Base-by-base conservation (phyloP, 2,329 filamentous ascomycete species). In the Dryadomyces quercivorus region DNA sequence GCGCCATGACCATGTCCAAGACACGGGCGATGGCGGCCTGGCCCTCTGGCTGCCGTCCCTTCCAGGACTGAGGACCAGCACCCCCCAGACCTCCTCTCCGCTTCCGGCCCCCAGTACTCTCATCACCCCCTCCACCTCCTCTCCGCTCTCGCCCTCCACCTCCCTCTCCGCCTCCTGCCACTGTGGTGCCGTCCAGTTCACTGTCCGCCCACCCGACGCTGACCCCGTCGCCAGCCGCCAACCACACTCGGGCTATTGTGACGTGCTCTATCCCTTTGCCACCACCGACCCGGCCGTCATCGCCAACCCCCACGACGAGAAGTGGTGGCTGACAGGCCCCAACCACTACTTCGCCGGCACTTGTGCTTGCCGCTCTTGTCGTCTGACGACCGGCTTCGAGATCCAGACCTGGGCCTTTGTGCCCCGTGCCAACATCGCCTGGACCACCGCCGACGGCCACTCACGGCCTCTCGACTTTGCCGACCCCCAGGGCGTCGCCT, bases 381-480 rank as follows among this genome's bases (percentile, higher is more conserved):
- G 83, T 6, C 68, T 81, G 3, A 66, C 69, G 0, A 75, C 77
- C 1, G 82, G 83, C 3, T 82, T 80, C 59, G 80, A 85, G 55
- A 75, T 86, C 49, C 77, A 84, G 60, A 69, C 76, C 0, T 88
- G 84, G 84, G 73, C 79, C 0, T 88, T 86, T 61, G 68, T 86
- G 0, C 81, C 81, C 1, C 70, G 72, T n/a, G 64, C 67, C 1
- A 81, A 84, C 60, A 79, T 87, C 53, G 65, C 18, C 69, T 78
- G 9, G 12, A 44, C 7, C 1, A 16, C 46, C 9, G 38, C 13
- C 13, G 44, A 5, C 36, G 26, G 26, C 26, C 26, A 31, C 4
- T 31, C 36, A 15, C 42, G 26, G 2, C 8, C 12, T 31, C 16
- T 58, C 42, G 10, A 52, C 16, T 53, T 55, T 16, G 7, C 21